phyloP scores from a whole-genome alignment of 345 rosid species.

The Cardamine chenopodiifolia region DNA sequence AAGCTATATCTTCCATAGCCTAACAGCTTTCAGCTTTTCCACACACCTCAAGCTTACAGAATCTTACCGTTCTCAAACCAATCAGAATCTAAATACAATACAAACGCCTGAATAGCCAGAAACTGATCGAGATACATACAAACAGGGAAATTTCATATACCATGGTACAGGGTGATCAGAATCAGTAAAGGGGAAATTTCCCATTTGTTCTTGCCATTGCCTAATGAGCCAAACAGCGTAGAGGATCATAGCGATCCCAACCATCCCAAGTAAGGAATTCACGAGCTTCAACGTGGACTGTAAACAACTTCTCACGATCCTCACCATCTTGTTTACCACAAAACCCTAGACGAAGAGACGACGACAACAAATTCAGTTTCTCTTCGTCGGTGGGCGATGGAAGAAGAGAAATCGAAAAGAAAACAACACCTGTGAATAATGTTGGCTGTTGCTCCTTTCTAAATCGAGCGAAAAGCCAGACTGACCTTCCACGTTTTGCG shows the following conservation, averaged over 20 bases:
- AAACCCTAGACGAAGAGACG: constrained; percentile 12
- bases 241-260: constrained; percentile 74
- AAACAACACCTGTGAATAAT: constrained; percentile 1
- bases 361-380: neutral
- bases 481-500: too few species aligned
- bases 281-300: constrained; percentile 76
- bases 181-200: constrained; percentile 53
- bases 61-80: neutral
- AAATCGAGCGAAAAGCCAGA: too few species aligned
- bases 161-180: constrained; percentile 61
- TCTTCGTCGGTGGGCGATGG: constrained; percentile 6
- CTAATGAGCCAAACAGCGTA: constrained; percentile 74
- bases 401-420: constrained; percentile 20
- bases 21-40: constrained; percentile 15
- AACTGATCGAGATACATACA: neutral
- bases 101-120: neutral
- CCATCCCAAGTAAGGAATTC: constrained; percentile 80
- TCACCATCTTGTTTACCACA: constrained; percentile 31
- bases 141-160: constrained; percentile 31
- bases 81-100: neutral
- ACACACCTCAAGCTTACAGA: neutral
- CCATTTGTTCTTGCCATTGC: constrained; percentile 70
- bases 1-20: constrained; percentile 4
- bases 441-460: neutral
- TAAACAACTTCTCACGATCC: constrained; percentile 62